Evolutionary conservation across 2,329 filamentous ascomycete genomes (phyloP), one percentile per base, ranked within the genome.

Genomic region (Penicillium vulpinum): DNA sequence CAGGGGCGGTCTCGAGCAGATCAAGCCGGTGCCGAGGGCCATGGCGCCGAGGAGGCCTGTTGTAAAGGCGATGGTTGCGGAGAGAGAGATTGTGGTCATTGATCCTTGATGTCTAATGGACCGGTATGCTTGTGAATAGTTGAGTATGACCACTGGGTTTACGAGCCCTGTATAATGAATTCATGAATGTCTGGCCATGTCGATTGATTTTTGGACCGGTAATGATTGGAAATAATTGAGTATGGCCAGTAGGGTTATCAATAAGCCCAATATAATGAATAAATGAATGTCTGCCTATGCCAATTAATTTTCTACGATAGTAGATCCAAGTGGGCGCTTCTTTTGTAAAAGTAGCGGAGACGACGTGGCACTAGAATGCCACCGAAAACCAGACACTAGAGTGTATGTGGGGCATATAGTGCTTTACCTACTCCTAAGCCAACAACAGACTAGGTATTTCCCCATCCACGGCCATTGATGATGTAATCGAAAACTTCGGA

Each of bases 21-120:
- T 87, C 9, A 92, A 90, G 72, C 93, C 93, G 0, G 83, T 83
- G 38, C 92, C 92, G 0, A 80, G 89, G 40, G 65, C 70, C 33
- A 35, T 29, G 7, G 69, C 67, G 10, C 67, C 68, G 2, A 67
- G 56, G 57, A 74, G 70, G 66, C 64, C 16, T 22, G 28, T 16
- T 18, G 22, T 4, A 1, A 50, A 43, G 45, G 21, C 4, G n/a
- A 36, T 5, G 29, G 40, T 24, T 15, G 51, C 26, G 22, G 10
- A 22, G 45, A 40, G 8, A 18, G 29, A 31, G 5, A 41, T 35
- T 33, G 29, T 45, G 38, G 21, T 21, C 16, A 18, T 51, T 18
- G 26, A 22, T n/a, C 29, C 39, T 45, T 31, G 26, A 22, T 15
- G 26, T 45, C 8, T 9, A 26, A 26, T 24, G 21, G 10, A n/a